phyloP scores from a whole-genome alignment of 352 stramenopile genomes.

The Phytophthora ramorum region DNA sequence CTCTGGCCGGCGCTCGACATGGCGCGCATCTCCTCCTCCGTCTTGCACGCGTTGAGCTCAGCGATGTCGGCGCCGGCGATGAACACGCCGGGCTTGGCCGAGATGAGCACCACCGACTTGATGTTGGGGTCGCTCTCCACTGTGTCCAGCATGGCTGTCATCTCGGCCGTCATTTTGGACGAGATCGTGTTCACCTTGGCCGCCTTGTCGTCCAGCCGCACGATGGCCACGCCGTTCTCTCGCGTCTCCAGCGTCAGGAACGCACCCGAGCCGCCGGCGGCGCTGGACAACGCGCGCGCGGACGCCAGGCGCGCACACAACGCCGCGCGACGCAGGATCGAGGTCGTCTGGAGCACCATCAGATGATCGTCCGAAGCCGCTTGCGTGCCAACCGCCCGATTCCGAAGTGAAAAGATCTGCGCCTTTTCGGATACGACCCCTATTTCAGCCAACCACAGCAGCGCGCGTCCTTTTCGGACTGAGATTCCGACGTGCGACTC shows the following conservation, averaged over 20 bases:
- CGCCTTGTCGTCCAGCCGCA: constrained; percentile 92
- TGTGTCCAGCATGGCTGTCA: constrained; percentile 86
- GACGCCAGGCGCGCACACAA: constrained; percentile 12
- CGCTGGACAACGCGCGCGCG: constrained; percentile 35
- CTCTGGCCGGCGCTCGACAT: constrained; percentile 94
- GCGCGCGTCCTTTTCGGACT: not conserved
- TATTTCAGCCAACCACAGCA: not conserved
- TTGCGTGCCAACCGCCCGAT: constrained; percentile 18
- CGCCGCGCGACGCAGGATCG: constrained; percentile 31
- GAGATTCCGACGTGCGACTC: constrained; percentile 30
- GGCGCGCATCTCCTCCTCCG: constrained; percentile 92
- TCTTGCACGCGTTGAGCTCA: constrained; percentile 91
- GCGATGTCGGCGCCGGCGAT: constrained; percentile 98
- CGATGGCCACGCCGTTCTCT: constrained; percentile 89
- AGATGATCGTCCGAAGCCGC: not conserved
- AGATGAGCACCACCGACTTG: constrained; percentile 98
- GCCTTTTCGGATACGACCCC: not conserved
- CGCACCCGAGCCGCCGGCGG: constrained; percentile 46
- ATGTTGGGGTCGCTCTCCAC: constrained; percentile 91
- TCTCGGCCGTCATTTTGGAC: constrained; percentile 91
- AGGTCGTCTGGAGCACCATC: constrained; percentile 48
- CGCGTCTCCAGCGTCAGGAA: constrained; percentile 92
- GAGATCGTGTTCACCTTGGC: constrained; percentile 95
- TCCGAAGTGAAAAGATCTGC: constrained; percentile 39
- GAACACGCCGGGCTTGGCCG: constrained; percentile 97